Percentiles rank a stretch among this genome's conserved stretches.
Evolutionary conservation across 2,329 filamentous ascomycete genomes (phyloP).

Genomic region (Phyllosticta citribraziliensis): DNA sequence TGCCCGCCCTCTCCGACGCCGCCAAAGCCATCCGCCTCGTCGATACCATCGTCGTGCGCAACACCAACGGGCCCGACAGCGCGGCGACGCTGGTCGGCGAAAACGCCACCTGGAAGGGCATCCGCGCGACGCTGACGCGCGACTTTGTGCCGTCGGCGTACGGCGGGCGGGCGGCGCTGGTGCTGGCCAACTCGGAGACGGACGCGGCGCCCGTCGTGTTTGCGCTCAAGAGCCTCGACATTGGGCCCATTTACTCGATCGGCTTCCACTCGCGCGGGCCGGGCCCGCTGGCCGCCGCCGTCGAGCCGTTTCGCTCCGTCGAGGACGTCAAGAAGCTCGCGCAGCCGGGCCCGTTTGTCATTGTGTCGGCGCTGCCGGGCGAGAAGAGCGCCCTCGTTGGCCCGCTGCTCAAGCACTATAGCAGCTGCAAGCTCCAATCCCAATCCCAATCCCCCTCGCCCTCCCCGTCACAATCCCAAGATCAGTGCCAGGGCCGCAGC

Average conservation of each 20-base stretch:
- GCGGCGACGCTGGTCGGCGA: constrained; percentile 44
- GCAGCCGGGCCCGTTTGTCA: constrained; percentile 57
- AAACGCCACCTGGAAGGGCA: constrained; percentile 79
- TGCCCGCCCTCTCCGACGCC: constrained; percentile 61
- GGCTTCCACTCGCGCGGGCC: constrained; percentile 56
- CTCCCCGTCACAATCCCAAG: not conserved
- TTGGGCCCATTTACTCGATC: constrained; percentile 74
- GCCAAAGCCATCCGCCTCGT: constrained; percentile 70
- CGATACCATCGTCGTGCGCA: constrained; percentile 65
- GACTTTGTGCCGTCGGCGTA: constrained; percentile 80
- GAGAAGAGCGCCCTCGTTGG: constrained; percentile 72
- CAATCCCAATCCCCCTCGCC: not conserved
- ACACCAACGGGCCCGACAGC: constrained; percentile 24
- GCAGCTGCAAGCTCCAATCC: constrained; percentile 8
- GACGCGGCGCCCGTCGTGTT: constrained; percentile 73
- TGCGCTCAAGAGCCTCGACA: constrained; percentile 63
- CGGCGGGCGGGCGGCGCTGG: constrained; percentile 61
- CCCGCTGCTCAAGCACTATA: constrained; percentile 64
- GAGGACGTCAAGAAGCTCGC: constrained; percentile 74
- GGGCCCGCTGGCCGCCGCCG: constrained; percentile 51
- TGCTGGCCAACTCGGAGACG: constrained; percentile 62
- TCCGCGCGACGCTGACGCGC: constrained; percentile 67
- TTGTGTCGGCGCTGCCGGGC: constrained; percentile 67
- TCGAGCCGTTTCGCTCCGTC: constrained; percentile 57
- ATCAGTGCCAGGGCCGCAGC: constrained; percentile 8